A percentile compares a stretch with the other conserved stretches of the same genome.
phyloP scores from a whole-genome alignment of 2,329 filamentous ascomycete genomes.

The Chaetomium strumarium region DNA sequence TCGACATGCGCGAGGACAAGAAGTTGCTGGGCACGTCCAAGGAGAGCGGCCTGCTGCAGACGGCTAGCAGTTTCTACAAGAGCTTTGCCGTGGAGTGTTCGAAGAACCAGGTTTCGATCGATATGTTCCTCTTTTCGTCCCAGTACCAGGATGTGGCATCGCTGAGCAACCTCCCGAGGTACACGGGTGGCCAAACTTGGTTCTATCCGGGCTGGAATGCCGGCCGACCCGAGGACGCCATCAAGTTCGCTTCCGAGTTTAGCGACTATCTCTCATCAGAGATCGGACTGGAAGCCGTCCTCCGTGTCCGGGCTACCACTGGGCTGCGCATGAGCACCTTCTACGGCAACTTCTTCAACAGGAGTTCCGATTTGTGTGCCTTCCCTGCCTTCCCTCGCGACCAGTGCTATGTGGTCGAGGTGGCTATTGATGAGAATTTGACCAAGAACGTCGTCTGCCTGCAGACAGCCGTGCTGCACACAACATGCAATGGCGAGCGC shows the following conservation, averaged over 20 bases:
- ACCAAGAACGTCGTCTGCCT: conserved; percentile 88
- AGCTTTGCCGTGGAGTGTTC: conserved; percentile 98
- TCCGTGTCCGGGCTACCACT: conserved; percentile 90
- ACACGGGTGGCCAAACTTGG: conserved; percentile 95
- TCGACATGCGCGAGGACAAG: conserved; percentile 94
- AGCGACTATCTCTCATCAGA: conserved; percentile 95
- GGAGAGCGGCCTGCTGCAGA: conserved; percentile 81
- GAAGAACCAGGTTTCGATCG: conserved; percentile 96
- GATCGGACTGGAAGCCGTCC: conserved; percentile 91
- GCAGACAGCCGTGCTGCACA: conserved; percentile 92
- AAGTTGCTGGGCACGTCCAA: conserved; percentile 91
- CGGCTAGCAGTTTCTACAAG: conserved; percentile 95
- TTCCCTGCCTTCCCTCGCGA: conserved; percentile 98
- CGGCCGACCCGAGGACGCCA: conserved; percentile 85
- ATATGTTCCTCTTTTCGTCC: conserved; percentile 95
- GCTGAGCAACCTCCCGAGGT: conserved; percentile 88
- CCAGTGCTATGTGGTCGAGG: conserved; percentile 95
- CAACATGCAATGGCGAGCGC: conserved; percentile 94
- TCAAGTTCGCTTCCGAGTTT: conserved; percentile 96
- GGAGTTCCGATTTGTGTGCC: conserved; percentile 92
- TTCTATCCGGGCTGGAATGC: conserved; percentile 99
- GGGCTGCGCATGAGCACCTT: conserved; percentile 95
- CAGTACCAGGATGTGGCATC: conserved; percentile 97
- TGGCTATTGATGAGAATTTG: conserved; percentile 92
- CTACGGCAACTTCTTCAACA: conserved; percentile 99